Percentiles rank a stretch among this genome's conserved stretches.
These are phyloP conservation scores for Coniella lustricola DNA, from an alignment of 2,329 filamentous ascomycete genomes.

Conservation along the genomic window DNA sequence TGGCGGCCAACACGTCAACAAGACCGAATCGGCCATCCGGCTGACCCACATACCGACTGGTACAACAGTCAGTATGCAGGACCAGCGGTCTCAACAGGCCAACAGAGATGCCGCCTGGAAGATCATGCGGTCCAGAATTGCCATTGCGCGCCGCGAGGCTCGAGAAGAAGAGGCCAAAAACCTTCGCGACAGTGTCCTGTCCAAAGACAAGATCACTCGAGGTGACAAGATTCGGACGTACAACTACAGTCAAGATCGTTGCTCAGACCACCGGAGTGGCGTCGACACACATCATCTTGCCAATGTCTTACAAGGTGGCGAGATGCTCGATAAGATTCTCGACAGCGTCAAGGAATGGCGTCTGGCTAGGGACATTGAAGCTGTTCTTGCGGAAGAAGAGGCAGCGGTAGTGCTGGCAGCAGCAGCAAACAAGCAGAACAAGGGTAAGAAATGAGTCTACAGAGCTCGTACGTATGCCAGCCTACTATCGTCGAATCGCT, in stretches of 20 bases:
- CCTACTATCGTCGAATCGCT: too few relatives aligned
- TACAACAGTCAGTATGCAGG: slow-evolving; percentile 85
- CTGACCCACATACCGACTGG: slow-evolving; percentile 86
- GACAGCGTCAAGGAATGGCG: slow-evolving; percentile 72
- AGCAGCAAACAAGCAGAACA: slow-evolving; percentile 17
- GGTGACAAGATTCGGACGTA: slow-evolving; percentile 94
- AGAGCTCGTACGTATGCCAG: too few relatives aligned
- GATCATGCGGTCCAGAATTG: slow-evolving; percentile 73
- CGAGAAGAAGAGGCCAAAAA: slow-evolving; percentile 72
- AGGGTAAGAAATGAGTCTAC: slow-evolving; percentile 17
- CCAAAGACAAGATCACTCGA: slow-evolving; percentile 74
- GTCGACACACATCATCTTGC: slow-evolving; percentile 74
- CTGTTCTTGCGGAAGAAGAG: slow-evolving; percentile 58
- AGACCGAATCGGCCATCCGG: slow-evolving; percentile 90
- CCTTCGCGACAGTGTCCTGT: slow-evolving; percentile 71
- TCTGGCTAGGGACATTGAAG: slow-evolving; percentile 65
- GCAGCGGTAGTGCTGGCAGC: slow-evolving; percentile 28
- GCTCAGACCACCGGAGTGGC: slow-evolving; percentile 82
- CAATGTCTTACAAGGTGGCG: slow-evolving; percentile 67
- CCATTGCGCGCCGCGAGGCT: slow-evolving; percentile 70
- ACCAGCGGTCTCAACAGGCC: slow-evolving; percentile 80
- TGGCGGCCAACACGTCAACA: slow-evolving; percentile 97
- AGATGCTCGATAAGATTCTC: slow-evolving; percentile 68
- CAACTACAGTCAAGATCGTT: slow-evolving; percentile 68
- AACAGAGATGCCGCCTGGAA: slow-evolving; percentile 87